Conservation (phyloP, 306 rosid species). For the Arachis hypogaea region DNA sequence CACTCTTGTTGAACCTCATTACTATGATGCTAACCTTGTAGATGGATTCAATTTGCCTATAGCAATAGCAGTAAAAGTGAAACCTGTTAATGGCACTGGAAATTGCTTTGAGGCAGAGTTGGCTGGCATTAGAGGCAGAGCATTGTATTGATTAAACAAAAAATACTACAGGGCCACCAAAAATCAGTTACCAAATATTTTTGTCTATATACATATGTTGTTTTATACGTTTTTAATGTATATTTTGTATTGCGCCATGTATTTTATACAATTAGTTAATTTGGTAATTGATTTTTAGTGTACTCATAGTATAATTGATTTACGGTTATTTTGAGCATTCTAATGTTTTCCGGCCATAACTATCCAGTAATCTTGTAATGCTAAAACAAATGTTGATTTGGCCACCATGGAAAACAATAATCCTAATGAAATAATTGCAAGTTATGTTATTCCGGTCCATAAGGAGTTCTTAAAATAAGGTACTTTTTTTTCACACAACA, state of each 20-base stretch:
- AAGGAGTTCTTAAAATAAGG: neutral
- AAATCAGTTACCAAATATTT: no score
- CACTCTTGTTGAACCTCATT: conserved; percentile 54
- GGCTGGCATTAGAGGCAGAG: conserved; percentile 41
- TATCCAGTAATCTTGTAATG: neutral
- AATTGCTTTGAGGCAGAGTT: conserved; percentile 62
- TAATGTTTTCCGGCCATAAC: neutral
- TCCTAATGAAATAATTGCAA: neutral
- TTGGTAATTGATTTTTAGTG: no score
- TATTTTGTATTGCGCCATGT: no score
- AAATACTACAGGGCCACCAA: no score
- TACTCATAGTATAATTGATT: no score
- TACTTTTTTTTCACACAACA: no score
- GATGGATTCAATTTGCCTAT: conserved; percentile 75
- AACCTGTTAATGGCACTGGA: conserved; percentile 58
- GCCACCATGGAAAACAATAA: no score
- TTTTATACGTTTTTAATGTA: no score
- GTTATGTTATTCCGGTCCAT: neutral
- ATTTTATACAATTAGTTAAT: no score
- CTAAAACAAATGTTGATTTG: no score
- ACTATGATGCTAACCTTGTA: conserved; percentile 66
- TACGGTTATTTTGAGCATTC: neutral
- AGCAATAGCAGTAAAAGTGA: conserved; percentile 47
- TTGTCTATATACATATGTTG: no score
- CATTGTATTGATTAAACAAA: no score